Conservation (phyloP, 257 asterid genomes). For the Jaltomata sinuosa region DNA sequence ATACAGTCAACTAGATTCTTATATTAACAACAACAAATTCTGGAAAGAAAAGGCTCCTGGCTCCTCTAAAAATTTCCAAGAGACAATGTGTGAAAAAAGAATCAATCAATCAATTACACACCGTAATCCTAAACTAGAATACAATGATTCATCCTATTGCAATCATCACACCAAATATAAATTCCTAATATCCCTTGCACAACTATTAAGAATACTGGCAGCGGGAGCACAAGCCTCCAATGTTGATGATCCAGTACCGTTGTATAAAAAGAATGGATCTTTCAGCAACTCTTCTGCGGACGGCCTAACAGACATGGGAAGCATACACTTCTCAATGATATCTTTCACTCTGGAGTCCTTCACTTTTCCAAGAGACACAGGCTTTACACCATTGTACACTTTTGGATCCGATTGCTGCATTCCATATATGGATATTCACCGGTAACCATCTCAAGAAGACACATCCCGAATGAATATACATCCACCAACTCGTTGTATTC, state of each 20-base stretch:
- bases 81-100: background rate
- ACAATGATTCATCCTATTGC: too few species aligned
- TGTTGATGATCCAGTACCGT: background rate
- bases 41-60: background rate
- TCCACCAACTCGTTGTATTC: too few species aligned
- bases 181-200: background rate
- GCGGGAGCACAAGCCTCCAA: background rate
- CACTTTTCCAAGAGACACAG: background rate
- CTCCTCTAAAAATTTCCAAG: background rate
- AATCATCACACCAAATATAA: background rate
- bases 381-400: conserved; percentile 4
- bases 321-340: too few species aligned
- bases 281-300: too few species aligned
- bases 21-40: background rate
- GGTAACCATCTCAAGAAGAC: too few species aligned
- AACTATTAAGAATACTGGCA: background rate
- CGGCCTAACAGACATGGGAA: too few species aligned
- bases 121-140: background rate
- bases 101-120: background rate
- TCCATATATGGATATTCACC: conserved; percentile 34
- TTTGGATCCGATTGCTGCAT: conserved; percentile 26
- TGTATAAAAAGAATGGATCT: too few species aligned
- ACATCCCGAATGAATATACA: too few species aligned
- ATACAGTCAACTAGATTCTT: background rate
- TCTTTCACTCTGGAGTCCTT: too few species aligned